Conservation (phyloP, 2,329 filamentous ascomycete species). For the Thielaviopsis euricoi region DNA sequence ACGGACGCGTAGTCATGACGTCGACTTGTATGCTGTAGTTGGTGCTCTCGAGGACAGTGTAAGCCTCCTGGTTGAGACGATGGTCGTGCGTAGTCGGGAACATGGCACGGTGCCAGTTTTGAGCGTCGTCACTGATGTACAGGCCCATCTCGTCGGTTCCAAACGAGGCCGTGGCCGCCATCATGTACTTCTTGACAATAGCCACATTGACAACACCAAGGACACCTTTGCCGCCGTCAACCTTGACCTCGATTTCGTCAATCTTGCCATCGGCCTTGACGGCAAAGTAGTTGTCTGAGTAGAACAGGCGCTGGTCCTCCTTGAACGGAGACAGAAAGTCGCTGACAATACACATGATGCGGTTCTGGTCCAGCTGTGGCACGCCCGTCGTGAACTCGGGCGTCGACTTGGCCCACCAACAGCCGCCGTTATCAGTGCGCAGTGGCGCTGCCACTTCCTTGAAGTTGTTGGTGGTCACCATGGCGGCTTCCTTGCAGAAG, state of each 20-base stretch:
- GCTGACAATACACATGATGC: conserved; percentile 65
- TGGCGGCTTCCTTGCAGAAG: conserved; percentile 44
- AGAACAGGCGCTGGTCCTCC: conserved; percentile 59
- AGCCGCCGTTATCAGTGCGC: conserved; percentile 53
- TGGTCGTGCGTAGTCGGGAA: conserved; percentile 66
- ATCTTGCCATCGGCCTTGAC: conserved; percentile 27
- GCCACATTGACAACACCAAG: conserved; percentile 70
- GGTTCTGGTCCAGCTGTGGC: conserved; percentile 46
- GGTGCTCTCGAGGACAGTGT: conserved; percentile 88
- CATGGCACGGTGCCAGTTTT: conserved; percentile 78
- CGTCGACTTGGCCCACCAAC: conserved; percentile 74
- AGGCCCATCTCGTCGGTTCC: conserved; percentile 82
- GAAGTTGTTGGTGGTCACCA: conserved; percentile 81
- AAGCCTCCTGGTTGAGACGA: conserved; percentile 60
- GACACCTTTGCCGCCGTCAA: conserved; percentile 59
- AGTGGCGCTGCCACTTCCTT: conserved; percentile 46
- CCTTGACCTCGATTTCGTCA: conserved; percentile 56
- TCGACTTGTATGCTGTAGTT: conserved; percentile 97
- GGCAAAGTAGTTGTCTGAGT: conserved; percentile 73
- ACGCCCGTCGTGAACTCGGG: conserved; percentile 55
- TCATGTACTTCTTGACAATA: conserved; percentile 68
- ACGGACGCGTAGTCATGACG: conserved; percentile 54
- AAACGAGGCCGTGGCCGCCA: conserved; percentile 64
- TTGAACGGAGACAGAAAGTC: conserved; percentile 55
- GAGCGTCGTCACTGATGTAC: conserved; percentile 71